phyloP scores from a whole-genome alignment of 129 eudicot genomes.

The Kitagawia praeruptora region DNA sequence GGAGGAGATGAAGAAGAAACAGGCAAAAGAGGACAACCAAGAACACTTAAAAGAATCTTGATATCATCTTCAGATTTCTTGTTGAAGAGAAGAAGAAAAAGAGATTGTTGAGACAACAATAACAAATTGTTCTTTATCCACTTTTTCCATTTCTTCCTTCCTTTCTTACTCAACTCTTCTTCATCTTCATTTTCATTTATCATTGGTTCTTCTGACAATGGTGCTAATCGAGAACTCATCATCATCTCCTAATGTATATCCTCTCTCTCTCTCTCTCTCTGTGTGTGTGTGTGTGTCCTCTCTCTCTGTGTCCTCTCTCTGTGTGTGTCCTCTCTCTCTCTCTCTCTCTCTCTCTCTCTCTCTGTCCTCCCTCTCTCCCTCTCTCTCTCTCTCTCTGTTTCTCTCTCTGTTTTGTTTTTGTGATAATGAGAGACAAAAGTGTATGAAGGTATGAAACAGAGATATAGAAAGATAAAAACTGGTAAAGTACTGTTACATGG shows the following conservation, averaged over 20 bases:
- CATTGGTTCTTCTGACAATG: slow-evolving; percentile 77
- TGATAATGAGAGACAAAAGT: slow-evolving; percentile 1
- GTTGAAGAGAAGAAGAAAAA: slow-evolving; percentile 29
- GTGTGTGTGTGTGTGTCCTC: neutral
- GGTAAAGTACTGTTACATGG: neutral
- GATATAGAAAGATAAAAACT: neutral
- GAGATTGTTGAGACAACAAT: slow-evolving; percentile 8
- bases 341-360: neutral
- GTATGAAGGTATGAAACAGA: neutral
- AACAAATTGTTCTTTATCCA: slow-evolving; percentile 54
- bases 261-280: neutral
- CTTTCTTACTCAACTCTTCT: slow-evolving; percentile 26
- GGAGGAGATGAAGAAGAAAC: slow-evolving; percentile 37
- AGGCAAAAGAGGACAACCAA: slow-evolving; percentile 94
- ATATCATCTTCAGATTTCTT: slow-evolving; percentile 65
- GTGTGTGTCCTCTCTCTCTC: neutral
- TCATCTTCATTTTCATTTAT: slow-evolving; percentile 44
- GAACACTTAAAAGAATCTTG: slow-evolving; percentile 74
- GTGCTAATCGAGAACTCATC: slow-evolving; percentile 46
- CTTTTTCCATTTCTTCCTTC: slow-evolving; percentile 49
- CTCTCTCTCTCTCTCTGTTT: neutral
- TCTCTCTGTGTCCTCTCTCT: neutral
- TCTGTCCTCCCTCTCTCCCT: neutral
- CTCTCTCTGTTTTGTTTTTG: neutral
- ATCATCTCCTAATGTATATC: neutral